Evolutionary conservation across 75 land plant genomes (phyloP).

Genomic region (Selaginella moellendorffii): DNA sequence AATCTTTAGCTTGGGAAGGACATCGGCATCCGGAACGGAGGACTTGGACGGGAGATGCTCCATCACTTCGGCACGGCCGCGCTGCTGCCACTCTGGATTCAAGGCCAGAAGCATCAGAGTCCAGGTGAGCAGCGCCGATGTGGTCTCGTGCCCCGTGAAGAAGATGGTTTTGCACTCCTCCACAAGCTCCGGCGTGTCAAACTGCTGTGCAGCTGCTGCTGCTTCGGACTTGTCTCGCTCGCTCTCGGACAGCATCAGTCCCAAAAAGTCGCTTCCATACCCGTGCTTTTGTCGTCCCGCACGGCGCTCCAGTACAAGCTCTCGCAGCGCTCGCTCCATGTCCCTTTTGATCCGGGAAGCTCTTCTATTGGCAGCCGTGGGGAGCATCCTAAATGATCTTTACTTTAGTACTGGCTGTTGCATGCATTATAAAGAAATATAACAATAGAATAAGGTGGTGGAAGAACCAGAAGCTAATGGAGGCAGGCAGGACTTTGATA

Average conservation of each 20-base stretch:
- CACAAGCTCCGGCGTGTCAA: constrained; percentile 41
- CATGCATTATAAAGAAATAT: not conserved
- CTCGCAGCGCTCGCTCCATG: constrained; percentile 45
- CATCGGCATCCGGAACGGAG: constrained; percentile 29
- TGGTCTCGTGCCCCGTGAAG: constrained; percentile 83
- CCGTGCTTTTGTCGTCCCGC: constrained; percentile 26
- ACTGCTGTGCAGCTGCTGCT: constrained; percentile 9
- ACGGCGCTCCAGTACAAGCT: constrained; percentile 48
- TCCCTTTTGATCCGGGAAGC: constrained; percentile 41
- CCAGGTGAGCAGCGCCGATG: constrained; percentile 67
- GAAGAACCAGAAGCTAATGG: not conserved
- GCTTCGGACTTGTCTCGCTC: constrained; percentile 17
- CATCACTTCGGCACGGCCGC: constrained; percentile 49
- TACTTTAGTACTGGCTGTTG: not conserved
- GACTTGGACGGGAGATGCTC: constrained; percentile 22
- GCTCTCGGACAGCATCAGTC: constrained; percentile 49
- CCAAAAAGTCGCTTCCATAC: constrained; percentile 69
- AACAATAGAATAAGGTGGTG: not conserved
- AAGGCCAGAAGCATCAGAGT: constrained; percentile 71
- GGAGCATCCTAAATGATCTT: constrained; percentile 43
- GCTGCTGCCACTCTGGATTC: constrained; percentile 74
- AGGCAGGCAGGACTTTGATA: not conserved
- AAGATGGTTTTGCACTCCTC: constrained; percentile 93
- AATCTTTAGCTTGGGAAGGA: constrained; percentile 47
- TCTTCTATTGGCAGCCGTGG: constrained; percentile 54